Percentiles rank a stretch among this genome's conserved stretches.
Conservation (phyloP, 2,329 filamentous ascomycete genomes). For the Alternaria viburni region DNA sequence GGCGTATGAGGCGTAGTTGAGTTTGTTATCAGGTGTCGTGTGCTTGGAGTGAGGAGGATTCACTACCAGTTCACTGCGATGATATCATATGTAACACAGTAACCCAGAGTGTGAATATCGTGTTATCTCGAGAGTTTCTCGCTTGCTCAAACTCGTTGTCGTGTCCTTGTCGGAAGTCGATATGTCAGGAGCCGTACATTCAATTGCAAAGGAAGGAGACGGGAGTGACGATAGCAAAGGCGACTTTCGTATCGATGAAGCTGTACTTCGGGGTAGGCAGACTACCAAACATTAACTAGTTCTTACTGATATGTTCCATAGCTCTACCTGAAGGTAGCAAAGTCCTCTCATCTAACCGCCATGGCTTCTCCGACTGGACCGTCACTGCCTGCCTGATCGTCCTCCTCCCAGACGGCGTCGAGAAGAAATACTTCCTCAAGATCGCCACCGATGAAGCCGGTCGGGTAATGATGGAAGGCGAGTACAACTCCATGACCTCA, state of each 20-base stretch:
- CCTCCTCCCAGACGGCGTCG: neutral
- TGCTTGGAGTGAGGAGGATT: neutral
- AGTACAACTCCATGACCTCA: neutral
- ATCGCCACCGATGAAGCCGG: neutral
- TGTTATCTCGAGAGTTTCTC: neutral
- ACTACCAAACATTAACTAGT: rapidly evolving
- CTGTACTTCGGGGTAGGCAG: neutral
- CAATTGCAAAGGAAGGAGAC: neutral
- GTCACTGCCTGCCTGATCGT: neutral
- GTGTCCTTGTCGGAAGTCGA: neutral
- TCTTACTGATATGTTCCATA: neutral
- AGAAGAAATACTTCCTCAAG: neutral
- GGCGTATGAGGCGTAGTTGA: neutral
- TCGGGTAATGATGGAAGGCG: neutral
- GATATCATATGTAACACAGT: neutral
- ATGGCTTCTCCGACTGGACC: neutral
- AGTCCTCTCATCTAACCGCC: neutral
- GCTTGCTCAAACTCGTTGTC: neutral
- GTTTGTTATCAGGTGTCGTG: neutral
- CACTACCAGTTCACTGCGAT: neutral
- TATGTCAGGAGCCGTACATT: neutral
- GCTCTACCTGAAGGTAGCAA: neutral
- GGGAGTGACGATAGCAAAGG: neutral
- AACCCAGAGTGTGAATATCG: neutral
- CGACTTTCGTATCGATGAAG: neutral